Evolutionary conservation across 2,329 filamentous ascomycete species (phyloP), one percentile per base, ranked within the genome.

Genomic region (Colletotrichum orbiculare): DNA sequence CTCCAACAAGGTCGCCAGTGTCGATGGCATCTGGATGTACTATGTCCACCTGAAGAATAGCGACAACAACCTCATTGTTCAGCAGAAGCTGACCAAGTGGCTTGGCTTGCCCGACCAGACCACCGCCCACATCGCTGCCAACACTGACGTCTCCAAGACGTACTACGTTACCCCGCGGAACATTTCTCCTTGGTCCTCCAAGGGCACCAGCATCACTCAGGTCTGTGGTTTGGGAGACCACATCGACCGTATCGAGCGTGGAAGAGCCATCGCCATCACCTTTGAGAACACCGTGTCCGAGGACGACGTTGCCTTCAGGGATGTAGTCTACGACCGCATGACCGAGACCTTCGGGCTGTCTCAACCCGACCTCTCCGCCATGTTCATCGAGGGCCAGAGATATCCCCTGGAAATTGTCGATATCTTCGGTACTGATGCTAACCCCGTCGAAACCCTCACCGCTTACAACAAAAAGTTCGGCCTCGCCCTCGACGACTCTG

Each of bases 131-230:
- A 83, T 84, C 69, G 80, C 81, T 67, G 81, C 81, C 65, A 77
- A 81, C 35, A 74, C 74, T 39, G 66, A 68, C 11, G 61, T 63
- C 70, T 75, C 41, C 72, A 78, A 49, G 74, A 82, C 79, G 67
- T 77, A 72, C 75, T 93, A 94, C 75, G 85, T 97, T 64, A 89
- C 87, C 50, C 95, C 95, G 17, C 88, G 95, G 70, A 91, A 92
- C 72, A 94, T 97, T 70, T 97, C 94, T 45, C 96, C 96, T 75
- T 99, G 96, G 96, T 97, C 94, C 79, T 97, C 94, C 61, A 94
- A 97, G 78, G 95, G 94, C 35, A 97, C 95, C 50, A 95, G 89
- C 75, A 97, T 98, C 76, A 91, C 95, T 58, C 89, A 96, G 70
- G 95, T 97, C 38, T 98, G 95, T 75, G 94, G 92, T 34, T 82